Base-by-base conservation (phyloP, 2,329 filamentous ascomycete species). In the Lecanicillium sp. region DNA sequence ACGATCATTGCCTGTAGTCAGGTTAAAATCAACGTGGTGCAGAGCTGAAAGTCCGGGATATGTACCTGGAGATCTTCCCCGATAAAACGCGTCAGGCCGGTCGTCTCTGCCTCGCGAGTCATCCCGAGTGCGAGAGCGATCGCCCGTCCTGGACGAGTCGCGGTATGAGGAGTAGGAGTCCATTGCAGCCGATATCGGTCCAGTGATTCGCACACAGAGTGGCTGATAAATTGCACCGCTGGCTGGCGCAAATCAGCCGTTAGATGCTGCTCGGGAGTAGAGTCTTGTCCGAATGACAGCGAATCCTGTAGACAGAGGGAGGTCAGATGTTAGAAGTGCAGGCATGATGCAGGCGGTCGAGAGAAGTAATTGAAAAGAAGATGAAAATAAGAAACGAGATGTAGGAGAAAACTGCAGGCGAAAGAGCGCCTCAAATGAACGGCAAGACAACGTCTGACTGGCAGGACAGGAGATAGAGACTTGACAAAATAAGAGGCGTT, bases 21-120 rank as follows among this genome's bases (percentile, higher is more conserved):
- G 17, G 40, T 41, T 29, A 39, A 30, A 33, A 5, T 14, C 4
- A 29, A 17, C 28, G 19, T 46, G 73, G 11, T 12, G 18, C 18
- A 13, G 18, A 10, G 7, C 22, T 5, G 8, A n/a, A 5, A 6
- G 6, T 11, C 14, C 11, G 22, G 14, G 4, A 10, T 8, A 20
- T 27, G 57, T 71, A 86, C 82, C 80, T 59, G 82, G 81, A 50
- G 82, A 86, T 57, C 82, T 74, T 44, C 73, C 74, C 43, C 81
- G 73, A 49, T 82, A 80, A 46, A 79, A 81, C 30, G 65, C 70
- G 51, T 84, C 78, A 35, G 66, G 64, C 44, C 72, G 64, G 20
- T 77, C 72, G 6, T 74, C 69, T 49, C 73, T 71, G 25, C 48
- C 53, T 46, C 72, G 63, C 17, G 59, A 59, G 15, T 78, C 75